Evolutionary conservation across 176 grass and related monocot species (phyloP).

Genomic region (Phoenix dactylifera): DNA sequence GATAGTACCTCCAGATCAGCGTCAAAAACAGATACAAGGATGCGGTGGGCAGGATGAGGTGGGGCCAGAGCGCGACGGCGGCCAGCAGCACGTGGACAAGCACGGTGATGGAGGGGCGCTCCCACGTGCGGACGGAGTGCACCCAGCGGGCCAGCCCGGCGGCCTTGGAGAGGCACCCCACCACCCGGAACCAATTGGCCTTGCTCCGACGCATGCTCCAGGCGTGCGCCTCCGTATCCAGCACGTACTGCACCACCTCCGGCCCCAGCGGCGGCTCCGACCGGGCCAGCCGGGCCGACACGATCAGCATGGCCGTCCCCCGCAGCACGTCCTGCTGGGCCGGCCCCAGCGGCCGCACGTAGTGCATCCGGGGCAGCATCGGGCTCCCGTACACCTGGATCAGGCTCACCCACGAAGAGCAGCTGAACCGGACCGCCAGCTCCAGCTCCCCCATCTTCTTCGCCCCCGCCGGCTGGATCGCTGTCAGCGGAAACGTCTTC

Average conservation of each 20-base stretch:
- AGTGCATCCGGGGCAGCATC: slow-evolving; percentile 92
- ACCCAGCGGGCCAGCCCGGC: slow-evolving; percentile 46
- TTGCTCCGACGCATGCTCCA: slow-evolving; percentile 97
- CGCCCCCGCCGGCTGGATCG: slow-evolving; percentile 60
- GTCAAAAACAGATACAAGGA: slow-evolving; percentile 76
- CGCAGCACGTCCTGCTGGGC: slow-evolving; percentile 92
- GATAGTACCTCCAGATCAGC: slow-evolving; percentile 67
- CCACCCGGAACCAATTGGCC: slow-evolving; percentile 94
- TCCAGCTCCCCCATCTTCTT: slow-evolving; percentile 99
- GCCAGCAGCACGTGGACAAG: slow-evolving; percentile 71
- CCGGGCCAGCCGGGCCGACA: slow-evolving; percentile 61
- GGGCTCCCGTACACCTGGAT: slow-evolving; percentile 72
- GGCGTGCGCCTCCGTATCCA: slow-evolving; percentile 83
- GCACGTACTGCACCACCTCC: slow-evolving; percentile 89
- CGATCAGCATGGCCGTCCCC: slow-evolving; percentile 89
- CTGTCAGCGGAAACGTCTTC: slow-evolving; percentile 58
- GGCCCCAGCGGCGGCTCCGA: slow-evolving; percentile 94
- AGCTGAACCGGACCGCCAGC: slow-evolving; percentile 85
- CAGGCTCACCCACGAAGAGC: slow-evolving; percentile 79
- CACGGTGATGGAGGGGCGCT: slow-evolving; percentile 59
- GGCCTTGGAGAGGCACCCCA: slow-evolving; percentile 56
- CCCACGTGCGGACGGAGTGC: slow-evolving; percentile 59
- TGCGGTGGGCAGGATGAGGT: slow-evolving; percentile 74
- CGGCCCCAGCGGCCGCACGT: slow-evolving; percentile 60
- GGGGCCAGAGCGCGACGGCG: slow-evolving; percentile 74